phyloP scores from a whole-genome alignment of 2,329 filamentous ascomycete species.

The Xylaria multiplex region DNA sequence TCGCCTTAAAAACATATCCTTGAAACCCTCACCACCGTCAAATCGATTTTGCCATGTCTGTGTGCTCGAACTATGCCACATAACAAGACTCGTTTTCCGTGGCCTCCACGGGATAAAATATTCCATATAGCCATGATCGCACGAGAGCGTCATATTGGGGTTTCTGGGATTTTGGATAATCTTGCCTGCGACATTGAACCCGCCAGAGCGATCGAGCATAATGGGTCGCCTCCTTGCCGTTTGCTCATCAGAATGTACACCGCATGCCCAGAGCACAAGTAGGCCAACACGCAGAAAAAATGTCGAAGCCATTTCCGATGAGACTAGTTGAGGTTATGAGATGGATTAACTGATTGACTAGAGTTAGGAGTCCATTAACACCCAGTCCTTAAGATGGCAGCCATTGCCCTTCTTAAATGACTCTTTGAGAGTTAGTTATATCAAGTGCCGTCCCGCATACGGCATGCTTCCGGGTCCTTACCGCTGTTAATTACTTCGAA shows the following conservation, averaged over 20 bases:
- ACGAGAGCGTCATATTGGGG: slow-evolving; percentile 49
- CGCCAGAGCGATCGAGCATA: slow-evolving; percentile 48
- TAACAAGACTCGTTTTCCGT: slow-evolving; percentile 50
- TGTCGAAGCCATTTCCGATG: slow-evolving; percentile 7
- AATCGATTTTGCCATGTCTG: slow-evolving; percentile 53
- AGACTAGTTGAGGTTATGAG: background rate
- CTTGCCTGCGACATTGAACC: slow-evolving; percentile 50
- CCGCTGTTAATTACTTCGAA: background rate
- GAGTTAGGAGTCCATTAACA: background rate
- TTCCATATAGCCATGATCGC: slow-evolving; percentile 54
- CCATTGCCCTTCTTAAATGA: background rate
- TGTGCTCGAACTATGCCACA: slow-evolving; percentile 54
- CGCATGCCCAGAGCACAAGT: slow-evolving; percentile 3
- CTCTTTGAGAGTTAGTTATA: background rate
- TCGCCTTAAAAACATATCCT: slow-evolving; percentile 52
- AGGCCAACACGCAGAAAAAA: slow-evolving; percentile 2
- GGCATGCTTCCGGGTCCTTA: background rate
- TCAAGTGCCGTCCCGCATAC: background rate
- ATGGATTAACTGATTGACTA: background rate
- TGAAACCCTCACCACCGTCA: slow-evolving; percentile 54
- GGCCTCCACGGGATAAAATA: slow-evolving; percentile 52
- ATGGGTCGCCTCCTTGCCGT: slow-evolving; percentile 36
- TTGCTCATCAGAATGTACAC: slow-evolving; percentile 7
- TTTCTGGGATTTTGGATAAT: slow-evolving; percentile 46
- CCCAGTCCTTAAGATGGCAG: too few relatives aligned